A percentile compares a stretch with the other conserved stretches of the same genome.
phyloP scores from a whole-genome alignment of 192 early-diverging fungal species.

The Linnemannia elongata region DNA sequence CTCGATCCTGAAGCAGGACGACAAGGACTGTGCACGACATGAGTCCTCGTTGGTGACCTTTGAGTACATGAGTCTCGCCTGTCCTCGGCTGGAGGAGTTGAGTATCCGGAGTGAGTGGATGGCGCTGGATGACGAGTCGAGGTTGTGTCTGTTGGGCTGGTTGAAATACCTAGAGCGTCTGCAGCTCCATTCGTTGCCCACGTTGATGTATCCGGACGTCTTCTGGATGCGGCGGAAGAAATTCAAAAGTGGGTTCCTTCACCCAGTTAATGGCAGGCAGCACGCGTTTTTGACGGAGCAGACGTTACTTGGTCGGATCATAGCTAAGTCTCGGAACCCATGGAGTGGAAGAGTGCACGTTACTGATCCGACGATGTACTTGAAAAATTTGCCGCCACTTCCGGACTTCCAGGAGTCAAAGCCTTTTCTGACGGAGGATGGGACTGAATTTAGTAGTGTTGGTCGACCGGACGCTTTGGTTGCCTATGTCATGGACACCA shows the following conservation, averaged over 20 bases:
- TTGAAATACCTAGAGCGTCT: background rate
- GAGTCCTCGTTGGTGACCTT: background rate
- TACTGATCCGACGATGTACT: background rate
- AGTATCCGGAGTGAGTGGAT: background rate
- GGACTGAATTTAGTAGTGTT: background rate
- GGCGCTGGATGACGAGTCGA: background rate
- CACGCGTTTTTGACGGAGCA: background rate
- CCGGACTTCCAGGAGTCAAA: background rate
- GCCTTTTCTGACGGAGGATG: background rate
- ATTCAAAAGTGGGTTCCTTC: background rate
- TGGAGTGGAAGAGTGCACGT: background rate
- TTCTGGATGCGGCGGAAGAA: background rate
- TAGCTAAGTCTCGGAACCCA: background rate
- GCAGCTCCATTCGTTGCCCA: background rate
- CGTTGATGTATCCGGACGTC: too few relatives aligned
- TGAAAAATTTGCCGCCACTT: background rate
- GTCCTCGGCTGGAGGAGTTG: background rate
- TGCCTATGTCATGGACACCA: background rate
- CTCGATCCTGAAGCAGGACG: background rate
- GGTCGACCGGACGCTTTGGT: background rate
- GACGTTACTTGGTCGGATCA: background rate
- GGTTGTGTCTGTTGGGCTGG: slow-evolving; percentile 5
- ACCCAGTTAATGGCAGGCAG: too few relatives aligned
- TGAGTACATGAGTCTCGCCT: slow-evolving; percentile 8
- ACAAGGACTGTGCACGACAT: too few relatives aligned